phyloP scores from a whole-genome alignment of 164 flowering plant genomes.

The Vitis riparia region DNA sequence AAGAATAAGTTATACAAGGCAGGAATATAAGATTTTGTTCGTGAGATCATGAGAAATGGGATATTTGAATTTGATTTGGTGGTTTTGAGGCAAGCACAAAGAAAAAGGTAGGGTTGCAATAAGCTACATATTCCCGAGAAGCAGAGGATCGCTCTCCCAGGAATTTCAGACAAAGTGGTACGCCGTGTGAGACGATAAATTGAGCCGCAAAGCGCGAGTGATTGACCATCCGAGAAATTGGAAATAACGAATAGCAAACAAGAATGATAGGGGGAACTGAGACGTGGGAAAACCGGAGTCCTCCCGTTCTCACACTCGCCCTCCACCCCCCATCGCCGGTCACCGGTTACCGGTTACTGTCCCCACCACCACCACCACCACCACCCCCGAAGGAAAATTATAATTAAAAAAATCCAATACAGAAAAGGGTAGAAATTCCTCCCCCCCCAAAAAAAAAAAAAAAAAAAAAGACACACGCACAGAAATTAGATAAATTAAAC shows the following conservation, averaged over 20 bases:
- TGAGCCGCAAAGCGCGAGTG: background rate
- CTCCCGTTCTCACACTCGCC: background rate
- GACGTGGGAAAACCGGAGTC: constrained; percentile 11
- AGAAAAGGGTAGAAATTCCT: too few species aligned
- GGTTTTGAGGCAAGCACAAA: too few species aligned
- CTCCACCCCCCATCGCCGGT: constrained; percentile 22
- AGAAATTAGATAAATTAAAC: background rate
- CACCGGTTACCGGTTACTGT: constrained; percentile 18
- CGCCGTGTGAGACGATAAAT: background rate
- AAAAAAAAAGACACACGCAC: background rate
- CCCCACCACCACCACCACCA: constrained; percentile 4
- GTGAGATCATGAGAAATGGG: too few species aligned
- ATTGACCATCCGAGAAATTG: constrained; percentile 8
- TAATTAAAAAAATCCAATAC: too few species aligned
- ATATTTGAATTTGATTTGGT: too few species aligned
- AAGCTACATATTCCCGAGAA: too few species aligned
- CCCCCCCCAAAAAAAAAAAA: background rate
- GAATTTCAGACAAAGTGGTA: too few species aligned
- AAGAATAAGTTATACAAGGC: too few species aligned
- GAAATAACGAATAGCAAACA: too few species aligned
- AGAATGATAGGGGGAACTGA: background rate
- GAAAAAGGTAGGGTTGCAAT: too few species aligned
- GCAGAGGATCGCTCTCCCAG: too few species aligned
- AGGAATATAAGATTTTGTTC: too few species aligned
- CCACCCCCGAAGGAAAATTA: background rate